Percentiles rank a stretch among this genome's conserved stretches.
Conservation (phyloP, 306 rosid genomes). For the Cicer bijugum region DNA sequence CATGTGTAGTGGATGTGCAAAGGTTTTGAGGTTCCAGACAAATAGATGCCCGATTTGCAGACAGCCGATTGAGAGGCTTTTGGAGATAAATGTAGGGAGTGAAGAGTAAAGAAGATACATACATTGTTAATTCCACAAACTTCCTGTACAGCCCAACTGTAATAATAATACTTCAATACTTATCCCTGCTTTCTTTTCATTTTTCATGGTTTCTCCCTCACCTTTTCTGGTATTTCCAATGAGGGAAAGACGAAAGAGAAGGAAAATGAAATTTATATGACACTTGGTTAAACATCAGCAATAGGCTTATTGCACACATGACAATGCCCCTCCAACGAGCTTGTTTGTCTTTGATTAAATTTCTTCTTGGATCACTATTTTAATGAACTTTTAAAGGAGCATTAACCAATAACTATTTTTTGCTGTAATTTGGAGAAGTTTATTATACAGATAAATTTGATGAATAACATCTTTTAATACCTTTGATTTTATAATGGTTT, state of each 20-base stretch:
- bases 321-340: slow-evolving; percentile 40
- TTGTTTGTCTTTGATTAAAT: slow-evolving; percentile 40
- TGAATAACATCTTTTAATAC: too few species aligned
- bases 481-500: too few species aligned
- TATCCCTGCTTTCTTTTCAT: slow-evolving; percentile 5
- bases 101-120: slow-evolving; percentile 56
- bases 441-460: neutral
- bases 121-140: slow-evolving; percentile 2
- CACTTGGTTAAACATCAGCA: slow-evolving; percentile 35
- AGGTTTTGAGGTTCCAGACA: slow-evolving; percentile 89
- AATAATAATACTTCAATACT: slow-evolving; percentile 39
- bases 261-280: slow-evolving; percentile 41
- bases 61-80: slow-evolving; percentile 93
- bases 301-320: slow-evolving; percentile 40
- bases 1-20: slow-evolving; percentile 93
- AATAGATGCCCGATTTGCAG: slow-evolving; percentile 95
- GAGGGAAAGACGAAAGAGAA: slow-evolving; percentile 15
- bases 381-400: neutral
- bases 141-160: slow-evolving; percentile 51
- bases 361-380: slow-evolving; percentile 7
- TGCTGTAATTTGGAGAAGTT: neutral
- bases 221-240: slow-evolving; percentile 42
- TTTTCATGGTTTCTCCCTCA: slow-evolving; percentile 29
- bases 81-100: slow-evolving; percentile 85
- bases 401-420: neutral